A percentile compares a stretch with the other conserved stretches of the same genome.
Evolutionary conservation across 164 flowering plant genomes (phyloP).

Genomic region (Houttuynia cordata): DNA sequence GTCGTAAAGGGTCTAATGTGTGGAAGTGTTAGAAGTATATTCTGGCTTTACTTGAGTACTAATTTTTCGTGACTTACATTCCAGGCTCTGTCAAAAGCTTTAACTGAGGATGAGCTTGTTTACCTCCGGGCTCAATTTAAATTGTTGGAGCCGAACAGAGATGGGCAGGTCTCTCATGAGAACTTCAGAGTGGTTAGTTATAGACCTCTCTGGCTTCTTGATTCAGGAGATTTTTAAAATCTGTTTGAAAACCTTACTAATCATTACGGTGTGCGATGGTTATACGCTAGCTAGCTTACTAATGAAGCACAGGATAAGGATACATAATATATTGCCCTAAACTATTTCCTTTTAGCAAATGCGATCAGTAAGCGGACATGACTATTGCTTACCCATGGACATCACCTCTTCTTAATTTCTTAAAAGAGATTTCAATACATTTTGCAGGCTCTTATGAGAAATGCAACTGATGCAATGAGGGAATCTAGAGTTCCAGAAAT

Average conservation of each 20-base stretch:
- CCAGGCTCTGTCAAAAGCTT: conserved; percentile 88
- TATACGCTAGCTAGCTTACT: neutral
- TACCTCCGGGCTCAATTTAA: conserved; percentile 60
- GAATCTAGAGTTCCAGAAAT: conserved; percentile 72
- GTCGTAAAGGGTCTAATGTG: no score
- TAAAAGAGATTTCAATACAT: neutral
- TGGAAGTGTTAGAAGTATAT: neutral
- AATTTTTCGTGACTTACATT: neutral
- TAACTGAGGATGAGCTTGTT: conserved; percentile 61
- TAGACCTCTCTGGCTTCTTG: neutral
- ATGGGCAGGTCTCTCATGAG: conserved; percentile 49
- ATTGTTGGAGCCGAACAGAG: conserved; percentile 55
- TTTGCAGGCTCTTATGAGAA: conserved; percentile 61
- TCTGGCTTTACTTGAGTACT: neutral
- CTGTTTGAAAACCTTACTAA: neutral
- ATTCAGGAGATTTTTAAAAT: neutral
- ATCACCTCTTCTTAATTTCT: no score
- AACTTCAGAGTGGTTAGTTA: conserved; percentile 48
- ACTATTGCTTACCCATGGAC: no score
- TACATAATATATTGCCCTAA: neutral
- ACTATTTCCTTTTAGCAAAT: no score
- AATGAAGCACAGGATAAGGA: neutral
- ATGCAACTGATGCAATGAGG: conserved; percentile 87
- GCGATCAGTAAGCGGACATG: no score
- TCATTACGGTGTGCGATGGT: neutral